phyloP scores from a whole-genome alignment of 352 stramenopile species.

The Phytophthora capsici region DNA sequence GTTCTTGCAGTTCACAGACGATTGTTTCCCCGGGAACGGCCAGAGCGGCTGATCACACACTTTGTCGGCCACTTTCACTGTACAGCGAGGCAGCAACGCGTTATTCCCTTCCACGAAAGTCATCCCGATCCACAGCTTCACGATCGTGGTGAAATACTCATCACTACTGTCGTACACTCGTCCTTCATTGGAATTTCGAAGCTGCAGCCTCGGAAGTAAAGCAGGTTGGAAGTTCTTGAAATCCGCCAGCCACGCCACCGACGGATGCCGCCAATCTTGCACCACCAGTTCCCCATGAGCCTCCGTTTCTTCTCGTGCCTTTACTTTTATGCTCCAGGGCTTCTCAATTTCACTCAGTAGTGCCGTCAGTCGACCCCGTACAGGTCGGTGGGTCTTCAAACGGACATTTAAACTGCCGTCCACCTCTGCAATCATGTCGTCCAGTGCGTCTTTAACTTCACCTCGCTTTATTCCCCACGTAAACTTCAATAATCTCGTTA shows the following conservation, averaged over 20 bases:
- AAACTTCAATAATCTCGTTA: constrained; percentile 68
- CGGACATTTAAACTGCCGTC: constrained; percentile 49
- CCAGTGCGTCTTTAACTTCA: constrained; percentile 65
- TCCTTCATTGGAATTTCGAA: constrained; percentile 34
- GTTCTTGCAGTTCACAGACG: constrained; percentile 50
- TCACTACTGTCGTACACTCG: constrained; percentile 76
- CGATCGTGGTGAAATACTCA: constrained; percentile 80
- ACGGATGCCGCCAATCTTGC: constrained; percentile 70
- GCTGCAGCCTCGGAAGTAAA: constrained; percentile 75
- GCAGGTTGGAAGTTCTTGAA: constrained; percentile 76
- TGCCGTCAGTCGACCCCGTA: constrained; percentile 43
- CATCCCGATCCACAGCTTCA: constrained; percentile 87
- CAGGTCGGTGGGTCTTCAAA: constrained; percentile 56
- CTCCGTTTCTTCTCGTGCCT: constrained; percentile 8
- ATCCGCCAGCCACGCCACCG: constrained; percentile 73
- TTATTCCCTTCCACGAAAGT: constrained; percentile 90
- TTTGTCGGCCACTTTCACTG: constrained; percentile 54
- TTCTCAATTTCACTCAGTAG: constrained; percentile 78
- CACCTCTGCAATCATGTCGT: constrained; percentile 63
- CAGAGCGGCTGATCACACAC: constrained; percentile 74
- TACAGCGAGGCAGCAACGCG: constrained; percentile 79
- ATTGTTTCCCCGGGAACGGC: constrained; percentile 47
- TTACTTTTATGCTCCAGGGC: constrained; percentile 67
- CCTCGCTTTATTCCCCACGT: constrained; percentile 61
- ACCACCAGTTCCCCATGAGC: background rate